Evolutionary conservation across 108 stramenopile species (phyloP), one percentile per base, ranked within the genome.

Genomic region (Cyclotella atomus): DNA sequence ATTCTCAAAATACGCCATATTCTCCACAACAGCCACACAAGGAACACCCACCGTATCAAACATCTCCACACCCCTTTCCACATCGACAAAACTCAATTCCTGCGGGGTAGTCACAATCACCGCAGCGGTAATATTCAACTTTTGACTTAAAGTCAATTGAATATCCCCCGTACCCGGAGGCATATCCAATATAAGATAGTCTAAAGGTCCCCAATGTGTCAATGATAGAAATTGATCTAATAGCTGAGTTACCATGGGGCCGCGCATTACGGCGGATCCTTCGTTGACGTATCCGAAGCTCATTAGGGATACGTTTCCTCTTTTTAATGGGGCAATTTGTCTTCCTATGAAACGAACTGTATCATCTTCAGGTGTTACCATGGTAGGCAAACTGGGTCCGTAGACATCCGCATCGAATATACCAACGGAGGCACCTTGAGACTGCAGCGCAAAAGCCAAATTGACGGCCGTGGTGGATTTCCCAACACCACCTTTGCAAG

Each of bases 121-220:
- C 25, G 97, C 97, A 15, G 95, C 98, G 5, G 88, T 94, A 24
- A 99, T 87, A 47, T 94, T 84, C 47, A 97, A 77, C 65, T 86
- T 70, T 79, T 98, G 98, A 34, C 95, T 93, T 61, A 99, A 69
- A 14, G 97, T 97, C 59, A 99, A 78, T 70, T 96, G 96, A 63
- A 99, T 97, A 68, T 99, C 99, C 24, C 99, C 99, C 21, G 98
- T 98, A 2, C 99, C 99, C 20, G 95, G 99, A 1, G 99, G 99
- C 98, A 99, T 96, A 82, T 99, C 99, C 19, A 99, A 56, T 68
- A 99, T 88, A 21, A 99, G 83, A 61, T 96, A 92, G 85, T 99
- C 99, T 38, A 99, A 83, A 21, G 91, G 74, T 25, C 99, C 98
- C 99, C 99, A 99, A 64, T 95, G 84, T 5, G 98, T 98, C 19